phyloP scores from a whole-genome alignment of 345 rosid genomes.

The Moringa oleifera region DNA sequence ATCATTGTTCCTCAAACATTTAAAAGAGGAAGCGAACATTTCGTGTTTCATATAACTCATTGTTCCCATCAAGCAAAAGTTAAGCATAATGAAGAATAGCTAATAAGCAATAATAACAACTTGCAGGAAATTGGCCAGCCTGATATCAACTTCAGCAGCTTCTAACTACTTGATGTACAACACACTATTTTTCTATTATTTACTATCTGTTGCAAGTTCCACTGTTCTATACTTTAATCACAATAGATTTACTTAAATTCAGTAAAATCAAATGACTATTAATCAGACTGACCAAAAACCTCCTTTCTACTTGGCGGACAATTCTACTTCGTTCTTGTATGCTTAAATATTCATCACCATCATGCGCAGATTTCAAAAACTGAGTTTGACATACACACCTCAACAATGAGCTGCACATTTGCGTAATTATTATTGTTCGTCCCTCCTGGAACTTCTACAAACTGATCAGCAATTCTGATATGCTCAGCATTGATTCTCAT shows the following conservation, averaged over 20 bases:
- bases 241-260: neutral
- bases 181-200: neutral
- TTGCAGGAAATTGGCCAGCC: neutral
- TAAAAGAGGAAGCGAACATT: conserved; percentile 1
- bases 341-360: conserved; percentile 6
- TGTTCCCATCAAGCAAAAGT: neutral
- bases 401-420: conserved; percentile 96
- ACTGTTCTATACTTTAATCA: neutral
- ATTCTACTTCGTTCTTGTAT: neutral
- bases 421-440: conserved; percentile 99
- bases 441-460: conserved; percentile 99
- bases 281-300: neutral
- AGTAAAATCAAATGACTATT: too few species aligned
- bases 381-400: conserved; percentile 43
- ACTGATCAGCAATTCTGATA: conserved; percentile 96
- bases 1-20: conserved; percentile 5
- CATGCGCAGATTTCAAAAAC: too few species aligned
- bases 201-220: neutral
- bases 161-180: neutral
- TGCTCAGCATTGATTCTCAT: conserved; percentile 99
- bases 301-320: neutral
- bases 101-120: neutral
- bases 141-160: neutral
- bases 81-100: neutral
- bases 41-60: neutral